Evolutionary conservation across 768 basidiomycete species (phyloP).

Genomic region (Pisolithus tinctorius): DNA sequence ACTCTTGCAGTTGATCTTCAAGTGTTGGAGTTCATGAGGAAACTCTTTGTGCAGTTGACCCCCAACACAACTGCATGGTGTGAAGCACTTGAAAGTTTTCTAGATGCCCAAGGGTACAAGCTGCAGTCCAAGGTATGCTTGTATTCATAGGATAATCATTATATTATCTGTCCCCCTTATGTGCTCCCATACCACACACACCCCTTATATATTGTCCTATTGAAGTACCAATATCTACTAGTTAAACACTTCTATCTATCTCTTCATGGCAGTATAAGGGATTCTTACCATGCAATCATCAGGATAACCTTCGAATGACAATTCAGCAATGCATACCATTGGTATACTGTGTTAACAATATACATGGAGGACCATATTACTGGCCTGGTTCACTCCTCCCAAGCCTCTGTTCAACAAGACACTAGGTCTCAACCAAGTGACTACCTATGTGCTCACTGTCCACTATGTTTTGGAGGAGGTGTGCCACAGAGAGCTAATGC

Average conservation of each 20-base stretch:
- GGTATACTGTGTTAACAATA: conserved; percentile 7
- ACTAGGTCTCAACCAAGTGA: conserved; percentile 6
- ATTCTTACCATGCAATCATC: no score
- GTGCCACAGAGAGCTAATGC: conserved; percentile 6
- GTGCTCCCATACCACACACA: no score
- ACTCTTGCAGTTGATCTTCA: conserved; percentile 27
- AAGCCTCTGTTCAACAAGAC: background rate
- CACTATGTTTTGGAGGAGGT: conserved; percentile 1
- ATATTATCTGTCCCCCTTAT: no score
- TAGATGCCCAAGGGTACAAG: background rate
- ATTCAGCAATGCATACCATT: no score
- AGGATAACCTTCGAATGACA: no score
- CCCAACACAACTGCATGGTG: conserved; percentile 11
- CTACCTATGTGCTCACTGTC: conserved; percentile 15
- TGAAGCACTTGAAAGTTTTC: conserved; percentile 10
- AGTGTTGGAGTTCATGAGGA: conserved; percentile 22
- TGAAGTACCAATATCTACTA: no score
- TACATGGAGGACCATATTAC: conserved; percentile 17
- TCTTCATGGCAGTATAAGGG: no score
- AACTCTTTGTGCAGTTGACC: conserved; percentile 7
- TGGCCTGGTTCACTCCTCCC: conserved; percentile 7
- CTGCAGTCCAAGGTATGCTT: no score
- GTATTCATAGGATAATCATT: no score
- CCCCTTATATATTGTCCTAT: no score
- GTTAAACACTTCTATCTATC: no score